A percentile compares a stretch with the other conserved stretches of the same genome.
These are phyloP conservation scores for Stachybotrys chartarum DNA, from an alignment of 2,329 filamentous ascomycete species.

Conservation along the genomic window DNA sequence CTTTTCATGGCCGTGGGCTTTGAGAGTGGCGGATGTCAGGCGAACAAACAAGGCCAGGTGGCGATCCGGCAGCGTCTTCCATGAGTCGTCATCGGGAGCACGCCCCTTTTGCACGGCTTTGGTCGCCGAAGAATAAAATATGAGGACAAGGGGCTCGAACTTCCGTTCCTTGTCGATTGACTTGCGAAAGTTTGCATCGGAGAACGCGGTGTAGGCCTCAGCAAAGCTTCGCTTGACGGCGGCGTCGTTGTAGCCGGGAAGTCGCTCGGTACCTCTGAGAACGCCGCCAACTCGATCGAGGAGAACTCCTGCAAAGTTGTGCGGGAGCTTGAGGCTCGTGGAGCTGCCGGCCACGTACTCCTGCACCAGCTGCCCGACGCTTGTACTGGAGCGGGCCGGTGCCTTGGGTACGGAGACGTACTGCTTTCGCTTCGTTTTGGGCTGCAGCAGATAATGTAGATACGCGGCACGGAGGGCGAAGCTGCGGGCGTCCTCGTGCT, in stretches of 20 bases:
- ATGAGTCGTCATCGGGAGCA: slow-evolving; percentile 75
- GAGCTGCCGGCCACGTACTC: slow-evolving; percentile 60
- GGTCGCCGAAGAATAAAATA: slow-evolving; percentile 92
- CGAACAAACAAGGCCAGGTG: slow-evolving; percentile 93
- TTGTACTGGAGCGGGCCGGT: slow-evolving; percentile 56
- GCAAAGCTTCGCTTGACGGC: slow-evolving; percentile 90
- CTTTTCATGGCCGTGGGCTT: slow-evolving; percentile 76
- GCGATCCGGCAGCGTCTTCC: slow-evolving; percentile 87
- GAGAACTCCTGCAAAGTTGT: slow-evolving; percentile 43
- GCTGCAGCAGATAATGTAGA: slow-evolving; percentile 87
- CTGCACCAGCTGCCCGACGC: slow-evolving; percentile 79
- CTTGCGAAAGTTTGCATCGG: slow-evolving; percentile 79
- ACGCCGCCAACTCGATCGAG: slow-evolving; percentile 75
- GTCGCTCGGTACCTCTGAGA: slow-evolving; percentile 70
- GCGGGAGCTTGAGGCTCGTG: slow-evolving; percentile 48
- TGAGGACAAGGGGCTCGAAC: slow-evolving; percentile 86
- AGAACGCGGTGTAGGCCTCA: slow-evolving; percentile 88
- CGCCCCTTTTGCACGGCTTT: slow-evolving; percentile 71
- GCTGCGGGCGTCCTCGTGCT: slow-evolving; percentile 77
- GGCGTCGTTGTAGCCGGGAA: slow-evolving; percentile 87
- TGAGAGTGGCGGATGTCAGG: slow-evolving; percentile 71
- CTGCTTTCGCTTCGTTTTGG: slow-evolving; percentile 81
- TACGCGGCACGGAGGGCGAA: slow-evolving; percentile 88
- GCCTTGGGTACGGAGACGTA: slow-evolving; percentile 61
- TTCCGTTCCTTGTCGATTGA: slow-evolving; percentile 90